A percentile compares a stretch with the other conserved stretches of the same genome.
These are phyloP conservation scores for Lachancea nothofagi DNA, from an alignment of 805 yeast genomes.

Conservation along the genomic window DNA sequence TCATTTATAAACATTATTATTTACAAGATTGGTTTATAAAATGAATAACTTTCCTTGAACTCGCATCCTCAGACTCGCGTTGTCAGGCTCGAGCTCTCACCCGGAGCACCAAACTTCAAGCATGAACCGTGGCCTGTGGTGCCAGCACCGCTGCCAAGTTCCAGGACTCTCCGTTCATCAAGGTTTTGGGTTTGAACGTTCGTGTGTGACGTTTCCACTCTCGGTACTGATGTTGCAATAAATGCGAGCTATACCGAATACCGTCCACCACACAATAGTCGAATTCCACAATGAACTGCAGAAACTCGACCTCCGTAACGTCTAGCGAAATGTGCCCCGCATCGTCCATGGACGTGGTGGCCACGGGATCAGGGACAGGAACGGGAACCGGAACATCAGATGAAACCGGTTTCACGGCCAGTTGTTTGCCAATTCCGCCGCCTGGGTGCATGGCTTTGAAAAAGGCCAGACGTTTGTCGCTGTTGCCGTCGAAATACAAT, in stretches of 20 bases:
- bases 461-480: conserved; percentile 43
- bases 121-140: conserved; percentile 1
- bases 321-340: conserved; percentile 4
- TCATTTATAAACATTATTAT: too few relatives aligned
- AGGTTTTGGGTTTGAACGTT: background rate
- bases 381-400: background rate
- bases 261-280: conserved; percentile 12
- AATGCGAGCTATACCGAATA: conserved; percentile 7
- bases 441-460: conserved; percentile 84
- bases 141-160: conserved; percentile 6
- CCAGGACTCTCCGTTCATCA: conserved; percentile 4
- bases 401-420: background rate
- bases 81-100: too few relatives aligned
- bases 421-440: conserved; percentile 67
- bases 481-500: conserved; percentile 49
- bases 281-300: conserved; percentile 13
- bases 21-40: too few relatives aligned
- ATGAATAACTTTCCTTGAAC: too few relatives aligned
- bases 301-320: conserved; percentile 11
- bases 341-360: background rate
- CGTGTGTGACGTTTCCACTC: conserved; percentile 4
- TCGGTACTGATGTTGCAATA: conserved; percentile 10
- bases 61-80: too few relatives aligned
- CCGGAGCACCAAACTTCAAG: too few relatives aligned
- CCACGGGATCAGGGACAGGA: background rate